Evolutionary conservation across 2,329 filamentous ascomycete genomes (phyloP).

Genomic region (Pseudocercospora vitis): DNA sequence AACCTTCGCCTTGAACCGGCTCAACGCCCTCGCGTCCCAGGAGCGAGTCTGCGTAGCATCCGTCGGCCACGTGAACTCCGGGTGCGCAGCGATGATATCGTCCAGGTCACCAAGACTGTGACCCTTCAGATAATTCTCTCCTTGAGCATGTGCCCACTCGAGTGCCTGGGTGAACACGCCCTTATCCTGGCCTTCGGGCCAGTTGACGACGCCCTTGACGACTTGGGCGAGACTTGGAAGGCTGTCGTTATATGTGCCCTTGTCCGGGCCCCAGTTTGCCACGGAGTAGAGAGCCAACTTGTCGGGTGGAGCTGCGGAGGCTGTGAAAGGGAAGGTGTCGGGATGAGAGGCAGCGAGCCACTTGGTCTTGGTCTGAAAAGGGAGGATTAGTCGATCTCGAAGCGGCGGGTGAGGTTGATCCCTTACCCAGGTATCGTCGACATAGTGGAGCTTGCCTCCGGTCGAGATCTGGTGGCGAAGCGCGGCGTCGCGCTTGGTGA

Average conservation of each 20-base stretch:
- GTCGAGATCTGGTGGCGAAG: not conserved
- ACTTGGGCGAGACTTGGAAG: constrained; percentile 3
- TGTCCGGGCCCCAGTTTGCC: not conserved
- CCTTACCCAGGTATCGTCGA: not conserved
- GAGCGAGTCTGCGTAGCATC: not conserved
- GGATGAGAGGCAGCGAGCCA: not conserved
- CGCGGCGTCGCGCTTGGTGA: constrained; percentile 2
- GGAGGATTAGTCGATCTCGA: too few relatives aligned
- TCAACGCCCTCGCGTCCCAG: constrained; percentile 5
- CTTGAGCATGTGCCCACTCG: constrained; percentile 2
- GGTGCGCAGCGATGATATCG: not conserved
- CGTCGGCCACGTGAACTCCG: not conserved
- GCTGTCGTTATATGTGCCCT: not conserved
- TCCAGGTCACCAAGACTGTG: constrained; percentile 4
- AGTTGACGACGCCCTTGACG: constrained; percentile 11
- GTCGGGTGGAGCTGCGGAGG: not conserved
- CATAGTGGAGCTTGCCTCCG: not conserved
- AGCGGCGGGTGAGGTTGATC: too few relatives aligned
- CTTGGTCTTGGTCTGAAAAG: not conserved
- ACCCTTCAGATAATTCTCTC: not conserved
- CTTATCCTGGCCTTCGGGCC: constrained; percentile 14
- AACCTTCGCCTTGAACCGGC: too few relatives aligned
- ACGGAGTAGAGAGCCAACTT: constrained; percentile 3
- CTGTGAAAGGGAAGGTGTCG: not conserved
- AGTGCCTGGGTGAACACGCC: constrained; percentile 15